Conservation (phyloP, 2,329 filamentous ascomycete species). For the Nothophoma quercina region DNA sequence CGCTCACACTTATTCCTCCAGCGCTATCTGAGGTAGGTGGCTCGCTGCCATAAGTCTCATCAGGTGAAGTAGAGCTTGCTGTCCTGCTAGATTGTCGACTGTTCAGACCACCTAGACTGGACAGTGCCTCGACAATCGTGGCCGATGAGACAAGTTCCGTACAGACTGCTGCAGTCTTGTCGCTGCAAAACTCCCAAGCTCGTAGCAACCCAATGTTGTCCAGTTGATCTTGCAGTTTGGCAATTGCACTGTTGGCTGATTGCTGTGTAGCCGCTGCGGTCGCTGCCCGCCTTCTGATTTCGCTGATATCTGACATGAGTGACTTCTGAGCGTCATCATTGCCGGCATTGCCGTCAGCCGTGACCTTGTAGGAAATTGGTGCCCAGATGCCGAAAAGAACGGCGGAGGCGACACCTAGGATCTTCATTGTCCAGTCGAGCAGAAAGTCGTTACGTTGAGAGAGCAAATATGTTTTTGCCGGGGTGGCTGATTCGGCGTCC, state of each 20-base stretch:
- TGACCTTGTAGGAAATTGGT: slow-evolving; percentile 14
- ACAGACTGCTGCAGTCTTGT: neutral
- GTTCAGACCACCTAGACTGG: neutral
- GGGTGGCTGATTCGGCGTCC: no score
- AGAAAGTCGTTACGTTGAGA: slow-evolving; percentile 6
- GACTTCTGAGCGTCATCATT: slow-evolving; percentile 9
- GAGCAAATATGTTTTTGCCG: neutral
- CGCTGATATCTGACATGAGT: neutral
- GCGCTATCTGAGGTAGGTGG: neutral
- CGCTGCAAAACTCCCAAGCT: neutral
- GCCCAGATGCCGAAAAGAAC: slow-evolving; percentile 22
- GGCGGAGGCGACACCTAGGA: slow-evolving; percentile 13
- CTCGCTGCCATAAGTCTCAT: no score
- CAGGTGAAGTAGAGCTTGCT: neutral
- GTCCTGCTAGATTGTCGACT: no score
- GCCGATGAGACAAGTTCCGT: neutral
- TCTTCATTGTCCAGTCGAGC: slow-evolving; percentile 16
- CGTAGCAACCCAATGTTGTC: neutral
- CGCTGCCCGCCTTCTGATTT: neutral
- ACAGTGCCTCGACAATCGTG: neutral
- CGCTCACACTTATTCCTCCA: neutral
- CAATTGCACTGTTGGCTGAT: neutral
- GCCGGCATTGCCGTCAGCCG: slow-evolving; percentile 4
- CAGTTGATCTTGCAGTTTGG: neutral
- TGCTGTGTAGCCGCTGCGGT: neutral